Evolutionary conservation across 176 grass and related monocot species (phyloP), one percentile per base, ranked within the genome.

Genomic region (Zoysia japonica): DNA sequence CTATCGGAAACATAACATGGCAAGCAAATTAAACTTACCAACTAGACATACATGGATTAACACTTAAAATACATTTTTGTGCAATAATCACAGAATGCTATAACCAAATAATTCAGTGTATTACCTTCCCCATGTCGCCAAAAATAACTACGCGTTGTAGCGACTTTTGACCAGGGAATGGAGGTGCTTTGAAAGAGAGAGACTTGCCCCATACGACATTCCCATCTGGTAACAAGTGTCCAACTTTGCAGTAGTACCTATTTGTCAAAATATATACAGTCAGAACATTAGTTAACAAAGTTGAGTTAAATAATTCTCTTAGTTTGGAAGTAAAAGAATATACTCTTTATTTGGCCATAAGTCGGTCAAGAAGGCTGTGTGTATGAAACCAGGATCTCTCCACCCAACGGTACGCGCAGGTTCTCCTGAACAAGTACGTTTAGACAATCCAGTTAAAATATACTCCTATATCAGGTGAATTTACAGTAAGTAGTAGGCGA

Each of bases 61-160:
- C 28, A 28, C 28, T 28, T 28, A 28, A 28, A 28, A 28, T 28
- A 28, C 28, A 28, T 28, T 28, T 0, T 28, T 28, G 28, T 28
- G 28, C 56, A 60, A 57, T 57, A 60, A 60, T 6, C 6, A 61
- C 3, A 11, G 19, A 61, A 35, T 11, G 9, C 11, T 11, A 11
- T 61, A 11, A 11, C 20, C 59, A 4, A 57, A 7, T 54, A 16
- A 4, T 36, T 48, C 35, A 64, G 11, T 35, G 5, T 46, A 7
- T 63, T 77, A 97, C 94, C 94, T 97, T 97, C 74, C 94, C 94
- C 94, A 97, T 92, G 60, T 97, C 94, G 15, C 94, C 94, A 20
- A 97, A 97, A 68, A 97, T 92, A 45, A 97, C 62, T 44, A 97
- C 83, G 20, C 83, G 71, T 73, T 97, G 94, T 42, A 92, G 15